Base-by-base conservation (phyloP, 208 protist species). In the Wallacemonas sp. region DNA sequence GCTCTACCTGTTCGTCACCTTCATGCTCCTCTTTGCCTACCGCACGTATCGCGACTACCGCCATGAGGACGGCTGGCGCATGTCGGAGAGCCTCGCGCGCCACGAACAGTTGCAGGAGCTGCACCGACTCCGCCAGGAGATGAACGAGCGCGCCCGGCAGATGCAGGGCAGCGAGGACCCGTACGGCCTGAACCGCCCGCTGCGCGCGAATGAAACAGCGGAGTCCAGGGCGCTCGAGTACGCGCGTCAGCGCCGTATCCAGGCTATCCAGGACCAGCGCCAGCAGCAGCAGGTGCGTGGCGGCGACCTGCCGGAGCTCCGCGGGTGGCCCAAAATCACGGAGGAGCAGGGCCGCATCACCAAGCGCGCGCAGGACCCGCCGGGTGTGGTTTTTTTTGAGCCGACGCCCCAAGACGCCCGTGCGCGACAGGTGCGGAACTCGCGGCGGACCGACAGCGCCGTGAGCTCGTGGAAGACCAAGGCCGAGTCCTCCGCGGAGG, bases 61-160 rank as follows among this genome's bases (percentile, higher is more conserved):
- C 7, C 77, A 92, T 66, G 84, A 89, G 14, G 81, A 92, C 68
- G 89, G 86, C 12, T 95, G 89, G 89, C 81, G 78, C 50, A 87
- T 92, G 82, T 73, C 84, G 26, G 84, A 92, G 65, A 81, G 72
- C 33, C 59, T 92, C 20, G 83, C 86, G 12, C 84, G 89, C 4
- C 79, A 92, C 57, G 89, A 92, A 32, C 83, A 84, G 71, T 62
- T 93, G 50, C 57, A 91, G 33, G 84, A 91, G 50, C 52, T 93
- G 50, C 84, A 95, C 41, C 85, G 79, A 36, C 59, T 94, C 8
- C 85, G 86, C 1, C 81, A 86, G 26, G 85, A 86, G 67, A 78
- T 90, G 85, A 77, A 86, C 36, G 82, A 93, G 29, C 76, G 79
- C 12, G 76, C 72, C 29, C 76, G 70, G 12, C 39, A 62, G 29